Base-by-base conservation (phyloP, 2,329 filamentous ascomycete species). In the Daldinia eschscholtzii region DNA sequence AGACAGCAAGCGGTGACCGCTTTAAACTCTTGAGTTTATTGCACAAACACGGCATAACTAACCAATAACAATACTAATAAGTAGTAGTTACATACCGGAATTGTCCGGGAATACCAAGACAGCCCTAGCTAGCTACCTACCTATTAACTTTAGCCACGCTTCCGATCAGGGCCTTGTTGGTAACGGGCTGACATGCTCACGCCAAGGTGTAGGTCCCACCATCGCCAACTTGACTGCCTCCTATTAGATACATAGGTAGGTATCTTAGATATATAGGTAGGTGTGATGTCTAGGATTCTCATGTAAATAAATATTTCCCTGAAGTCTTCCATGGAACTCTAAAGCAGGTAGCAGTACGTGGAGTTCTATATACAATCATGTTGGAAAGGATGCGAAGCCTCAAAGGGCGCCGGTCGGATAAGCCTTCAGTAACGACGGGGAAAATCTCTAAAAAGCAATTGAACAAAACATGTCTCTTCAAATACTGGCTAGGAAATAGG, bases 381-480 rank as follows among this genome's bases (percentile, higher is more conserved):
- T 30, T 42, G 13, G 39, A 42, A 18, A 44, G 37, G 18, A 41
- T 30, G 37, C 37, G 37, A 57, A 15, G 55, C 20, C 42, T 41
- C 37, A 57, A 42, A 23, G 37, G 23, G 7, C 15, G 37, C 26
- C 23, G n/a, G 23, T 59, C 64, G 13, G 39, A 41, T 18, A 60
- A 61, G 6, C 15, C 46, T 6, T 13, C 7, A 33, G 7, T 46
- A n/a, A 37, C 26, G 13, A 46, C 15, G 30, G 23, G 20, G 5
- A 39, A 55, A 7, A 10, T 30, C 35, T 20, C 44, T 10, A 58
- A 65, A 26, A 63, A 44, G 12, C 42, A 57, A 28, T 73, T 64
- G 26, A 67, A 67, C 35, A 70, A 67, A 26, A 6, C 67, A 6
- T 26, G 52, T 23, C 37, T 67, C 10, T 52, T 70, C 26, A 64